phyloP scores from a whole-genome alignment of 2,329 filamentous ascomycete genomes.

The Thermomyces lanuginosus region DNA sequence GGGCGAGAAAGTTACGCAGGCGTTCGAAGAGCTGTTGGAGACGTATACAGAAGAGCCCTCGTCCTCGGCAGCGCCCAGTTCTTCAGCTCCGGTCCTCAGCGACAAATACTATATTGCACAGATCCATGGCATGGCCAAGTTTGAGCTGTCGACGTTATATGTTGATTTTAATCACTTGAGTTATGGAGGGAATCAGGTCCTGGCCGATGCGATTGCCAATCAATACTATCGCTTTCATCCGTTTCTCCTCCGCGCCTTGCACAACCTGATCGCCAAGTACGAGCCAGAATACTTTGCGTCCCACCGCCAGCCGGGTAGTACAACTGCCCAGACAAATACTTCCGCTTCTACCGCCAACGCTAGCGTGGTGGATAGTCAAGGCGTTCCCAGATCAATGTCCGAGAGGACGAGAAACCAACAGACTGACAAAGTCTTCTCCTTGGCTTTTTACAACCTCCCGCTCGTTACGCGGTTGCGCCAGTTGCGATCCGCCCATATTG shows the following conservation, averaged over 20 bases:
- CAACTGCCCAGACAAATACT: conserved; percentile 52
- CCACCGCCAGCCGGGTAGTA: conserved; percentile 65
- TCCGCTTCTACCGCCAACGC: conserved; percentile 42
- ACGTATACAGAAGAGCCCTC: conserved; percentile 43
- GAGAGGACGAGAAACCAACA: conserved; percentile 78
- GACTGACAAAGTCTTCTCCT: conserved; percentile 86
- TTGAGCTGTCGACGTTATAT: conserved; percentile 48
- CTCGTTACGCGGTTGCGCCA: conserved; percentile 73
- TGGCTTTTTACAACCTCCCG: conserved; percentile 86
- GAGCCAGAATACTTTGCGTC: conserved; percentile 88
- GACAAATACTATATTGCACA: conserved; percentile 53
- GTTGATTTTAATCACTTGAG: conserved; percentile 62
- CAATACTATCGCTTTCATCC: conserved; percentile 93
- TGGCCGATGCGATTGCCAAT: conserved; percentile 72
- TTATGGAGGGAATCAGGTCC: conserved; percentile 56
- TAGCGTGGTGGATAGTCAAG: conserved; percentile 45
- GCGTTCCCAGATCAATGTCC: conserved; percentile 35
- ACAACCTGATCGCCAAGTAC: conserved; percentile 87
- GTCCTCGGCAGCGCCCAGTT: conserved; percentile 23
- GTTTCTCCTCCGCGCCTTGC: conserved; percentile 72
- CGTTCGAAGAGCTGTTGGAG: conserved; percentile 49
- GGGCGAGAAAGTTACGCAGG: conserved; percentile 44
- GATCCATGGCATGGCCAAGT: conserved; percentile 45
- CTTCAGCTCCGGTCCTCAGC: conserved; percentile 38
- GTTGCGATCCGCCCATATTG: conserved; percentile 76